Percentiles rank a stretch among this genome's conserved stretches.
phyloP scores from a whole-genome alignment of 805 yeast genomes.

The Candida oleophila region DNA sequence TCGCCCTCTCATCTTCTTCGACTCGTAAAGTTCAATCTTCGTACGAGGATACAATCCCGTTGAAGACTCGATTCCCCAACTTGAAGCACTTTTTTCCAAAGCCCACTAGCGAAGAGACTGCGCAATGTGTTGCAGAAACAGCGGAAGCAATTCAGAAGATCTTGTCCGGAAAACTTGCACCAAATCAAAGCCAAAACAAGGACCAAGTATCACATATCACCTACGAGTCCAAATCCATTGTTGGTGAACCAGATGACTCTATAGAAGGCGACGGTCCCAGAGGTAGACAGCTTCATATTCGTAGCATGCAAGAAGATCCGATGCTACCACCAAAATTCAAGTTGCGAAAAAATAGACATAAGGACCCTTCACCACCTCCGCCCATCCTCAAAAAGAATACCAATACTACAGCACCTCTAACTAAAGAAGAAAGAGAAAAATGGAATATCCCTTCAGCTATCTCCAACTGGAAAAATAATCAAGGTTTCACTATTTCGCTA shows the following conservation, averaged over 20 bases:
- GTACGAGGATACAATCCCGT: slow-evolving; percentile 59
- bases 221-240: slow-evolving; percentile 10
- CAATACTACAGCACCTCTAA: slow-evolving; percentile 42
- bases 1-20: slow-evolving; percentile 15
- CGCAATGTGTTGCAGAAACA: slow-evolving; percentile 54
- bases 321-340: slow-evolving; percentile 79
- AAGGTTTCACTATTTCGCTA: slow-evolving; percentile 79
- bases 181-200: slow-evolving; percentile 35
- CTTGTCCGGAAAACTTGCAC: slow-evolving; percentile 39
- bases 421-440: slow-evolving; percentile 69
- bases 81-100: slow-evolving; percentile 41
- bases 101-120: slow-evolving; percentile 43
- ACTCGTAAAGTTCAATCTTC: slow-evolving; percentile 41
- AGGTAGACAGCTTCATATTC: slow-evolving; percentile 57
- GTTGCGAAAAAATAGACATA: slow-evolving; percentile 66
- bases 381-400: slow-evolving; percentile 60
- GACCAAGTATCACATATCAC: slow-evolving; percentile 25
- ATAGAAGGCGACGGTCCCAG: slow-evolving; percentile 13
- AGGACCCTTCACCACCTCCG: slow-evolving; percentile 55
- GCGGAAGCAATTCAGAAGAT: slow-evolving; percentile 52
- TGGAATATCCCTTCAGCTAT: slow-evolving; percentile 92
- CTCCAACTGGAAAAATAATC: slow-evolving; percentile 94
- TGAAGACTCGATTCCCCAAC: slow-evolving; percentile 42
- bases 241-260: slow-evolving; percentile 6
- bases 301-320: slow-evolving; percentile 74